phyloP scores from a whole-genome alignment of 441 rosid species.

The Viola pubescens region DNA sequence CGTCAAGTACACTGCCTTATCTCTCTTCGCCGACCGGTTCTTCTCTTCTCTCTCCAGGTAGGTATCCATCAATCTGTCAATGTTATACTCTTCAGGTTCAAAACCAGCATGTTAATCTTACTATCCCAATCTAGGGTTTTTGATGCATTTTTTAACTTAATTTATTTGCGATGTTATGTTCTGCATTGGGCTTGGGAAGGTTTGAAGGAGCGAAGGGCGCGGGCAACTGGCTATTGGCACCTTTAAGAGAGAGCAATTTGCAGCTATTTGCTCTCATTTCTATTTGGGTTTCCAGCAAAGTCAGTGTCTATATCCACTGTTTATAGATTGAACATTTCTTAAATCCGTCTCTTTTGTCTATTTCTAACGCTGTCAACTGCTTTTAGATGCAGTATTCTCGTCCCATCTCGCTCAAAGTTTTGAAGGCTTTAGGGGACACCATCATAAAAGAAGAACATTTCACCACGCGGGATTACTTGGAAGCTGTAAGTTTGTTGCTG shows the following conservation, averaged over 20 bases:
- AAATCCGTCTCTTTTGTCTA: conserved; percentile 6
- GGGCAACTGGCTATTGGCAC: conserved; percentile 58
- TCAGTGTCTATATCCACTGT: conserved; percentile 14
- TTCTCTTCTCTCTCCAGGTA: conserved; percentile 43
- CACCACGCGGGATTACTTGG: conserved; percentile 50
- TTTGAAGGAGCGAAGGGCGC: conserved; percentile 19
- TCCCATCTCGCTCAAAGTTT: conserved; percentile 38
- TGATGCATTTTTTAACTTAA: neutral
- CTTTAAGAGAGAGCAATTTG: conserved; percentile 57
- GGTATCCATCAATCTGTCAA: too few species aligned
- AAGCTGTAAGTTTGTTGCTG: conserved; percentile 46
- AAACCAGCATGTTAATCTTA: too few species aligned
- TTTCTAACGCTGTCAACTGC: neutral
- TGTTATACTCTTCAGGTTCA: too few species aligned
- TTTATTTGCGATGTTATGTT: neutral
- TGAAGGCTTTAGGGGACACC: conserved; percentile 49
- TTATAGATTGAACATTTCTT: neutral
- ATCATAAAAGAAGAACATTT: conserved; percentile 58
- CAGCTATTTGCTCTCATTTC: conserved; percentile 64
- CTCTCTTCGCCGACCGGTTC: conserved; percentile 65
- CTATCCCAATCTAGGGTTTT: neutral
- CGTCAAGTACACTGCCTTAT: conserved; percentile 61
- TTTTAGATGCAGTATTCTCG: conserved; percentile 54
- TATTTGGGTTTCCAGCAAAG: conserved; percentile 74
- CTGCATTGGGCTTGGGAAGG: conserved; percentile 18